Evolutionary conservation across 306 rosid genomes (phyloP).

Genomic region (Vigna hirtella): DNA sequence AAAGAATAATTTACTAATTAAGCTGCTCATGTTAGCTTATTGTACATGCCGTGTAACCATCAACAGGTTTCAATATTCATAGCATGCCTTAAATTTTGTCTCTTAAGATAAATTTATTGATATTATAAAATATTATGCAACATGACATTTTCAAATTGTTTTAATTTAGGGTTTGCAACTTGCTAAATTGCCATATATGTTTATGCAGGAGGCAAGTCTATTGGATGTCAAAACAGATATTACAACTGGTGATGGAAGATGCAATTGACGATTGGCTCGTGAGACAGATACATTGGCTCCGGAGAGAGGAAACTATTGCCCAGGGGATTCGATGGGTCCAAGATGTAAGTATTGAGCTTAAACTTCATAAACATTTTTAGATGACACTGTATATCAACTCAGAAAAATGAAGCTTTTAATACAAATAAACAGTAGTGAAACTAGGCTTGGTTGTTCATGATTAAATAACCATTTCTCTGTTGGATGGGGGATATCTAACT

Average conservation of each 20-base stretch:
- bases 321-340: constrained; percentile 91
- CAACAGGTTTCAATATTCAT: constrained; percentile 17
- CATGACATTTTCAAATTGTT: constrained; percentile 39
- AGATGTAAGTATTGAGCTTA: constrained; percentile 73
- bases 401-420: constrained; percentile 36
- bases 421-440: constrained; percentile 25
- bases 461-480: constrained; percentile 17
- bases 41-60: constrained; percentile 25
- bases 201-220: constrained; percentile 89
- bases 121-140: constrained; percentile 10
- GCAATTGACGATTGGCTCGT: constrained; percentile 96
- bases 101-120: constrained; percentile 25
- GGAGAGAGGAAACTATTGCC: constrained; percentile 79
- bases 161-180: constrained; percentile 23
- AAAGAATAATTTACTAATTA: constrained; percentile 24
- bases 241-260: constrained; percentile 94
- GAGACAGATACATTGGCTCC: constrained; percentile 87
- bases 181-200: constrained; percentile 38
- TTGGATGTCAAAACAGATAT: constrained; percentile 98
- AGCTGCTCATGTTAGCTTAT: constrained; percentile 16
- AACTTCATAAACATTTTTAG: constrained; percentile 29
- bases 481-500: background rate
- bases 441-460: constrained; percentile 17
- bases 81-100: constrained; percentile 24
- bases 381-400: constrained; percentile 39